Conservation (phyloP, 306 rosid genomes). For the cucumber (Cucumis sativus) region DNA sequence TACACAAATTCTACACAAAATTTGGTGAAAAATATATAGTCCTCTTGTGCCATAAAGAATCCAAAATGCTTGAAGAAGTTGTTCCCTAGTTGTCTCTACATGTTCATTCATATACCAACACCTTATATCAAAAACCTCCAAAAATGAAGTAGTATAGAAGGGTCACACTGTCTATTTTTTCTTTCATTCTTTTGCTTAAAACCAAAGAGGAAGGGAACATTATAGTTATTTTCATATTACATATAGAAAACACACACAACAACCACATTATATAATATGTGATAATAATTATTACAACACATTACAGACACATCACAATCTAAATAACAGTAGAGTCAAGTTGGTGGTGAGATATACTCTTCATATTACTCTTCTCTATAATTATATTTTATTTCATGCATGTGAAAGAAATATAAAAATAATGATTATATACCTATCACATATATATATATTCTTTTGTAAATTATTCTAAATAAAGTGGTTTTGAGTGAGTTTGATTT, state of each 20-base stretch:
- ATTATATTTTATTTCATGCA: background rate
- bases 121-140: background rate
- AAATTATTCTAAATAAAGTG: too few species aligned
- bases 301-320: background rate
- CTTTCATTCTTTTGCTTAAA: background rate
- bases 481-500: too few species aligned
- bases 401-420: background rate
- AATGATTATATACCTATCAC: too few species aligned
- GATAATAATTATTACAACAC: background rate
- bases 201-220: background rate
- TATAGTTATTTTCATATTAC: background rate
- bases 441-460: too few species aligned
- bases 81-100: constrained; percentile 5
- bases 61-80: background rate
- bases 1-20: too few species aligned
- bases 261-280: background rate
- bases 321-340: background rate
- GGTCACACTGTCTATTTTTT: background rate
- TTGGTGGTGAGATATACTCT: background rate
- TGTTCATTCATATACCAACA: background rate
- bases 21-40: background rate
- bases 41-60: background rate
- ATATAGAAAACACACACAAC: background rate
- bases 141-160: background rate
- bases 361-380: background rate